These are phyloP conservation scores for Liriodendron chinense DNA, from an alignment of 164 flowering plant genomes.

Conservation along the genomic window DNA sequence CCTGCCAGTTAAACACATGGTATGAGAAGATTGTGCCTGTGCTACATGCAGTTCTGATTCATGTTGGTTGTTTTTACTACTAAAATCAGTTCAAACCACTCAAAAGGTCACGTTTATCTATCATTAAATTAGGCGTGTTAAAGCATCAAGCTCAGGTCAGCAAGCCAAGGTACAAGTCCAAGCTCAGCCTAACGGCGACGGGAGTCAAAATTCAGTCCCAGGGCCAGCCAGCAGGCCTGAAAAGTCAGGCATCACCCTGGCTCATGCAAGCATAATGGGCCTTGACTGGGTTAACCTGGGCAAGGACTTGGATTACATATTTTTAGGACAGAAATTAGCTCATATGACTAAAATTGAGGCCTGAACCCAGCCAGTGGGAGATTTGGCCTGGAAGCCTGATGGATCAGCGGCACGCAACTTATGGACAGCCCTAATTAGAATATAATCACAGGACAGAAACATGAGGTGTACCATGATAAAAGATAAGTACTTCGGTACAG, in stretches of 20 bases:
- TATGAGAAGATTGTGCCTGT: background rate
- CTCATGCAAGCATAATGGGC: background rate
- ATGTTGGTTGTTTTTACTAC: background rate
- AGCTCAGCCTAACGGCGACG: background rate
- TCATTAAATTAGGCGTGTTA: background rate
- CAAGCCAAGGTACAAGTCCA: background rate
- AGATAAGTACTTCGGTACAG: too few relatives aligned
- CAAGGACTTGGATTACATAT: background rate
- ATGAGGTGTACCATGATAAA: too few relatives aligned
- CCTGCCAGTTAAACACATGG: constrained; percentile 22
- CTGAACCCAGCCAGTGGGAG: too few relatives aligned
- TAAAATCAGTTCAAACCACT: background rate
- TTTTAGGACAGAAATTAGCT: too few relatives aligned
- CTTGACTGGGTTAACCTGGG: background rate
- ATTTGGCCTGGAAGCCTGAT: background rate
- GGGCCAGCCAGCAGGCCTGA: background rate
- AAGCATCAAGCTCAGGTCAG: background rate
- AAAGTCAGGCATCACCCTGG: background rate
- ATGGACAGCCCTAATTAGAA: too few relatives aligned
- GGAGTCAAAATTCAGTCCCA: background rate
- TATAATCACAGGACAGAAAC: too few relatives aligned
- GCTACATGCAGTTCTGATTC: background rate
- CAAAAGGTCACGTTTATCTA: background rate
- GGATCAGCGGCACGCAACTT: background rate
- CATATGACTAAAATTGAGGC: too few relatives aligned